phyloP scores from a whole-genome alignment of 2,329 filamentous ascomycete species.

The Hypoxylon sp. region DNA sequence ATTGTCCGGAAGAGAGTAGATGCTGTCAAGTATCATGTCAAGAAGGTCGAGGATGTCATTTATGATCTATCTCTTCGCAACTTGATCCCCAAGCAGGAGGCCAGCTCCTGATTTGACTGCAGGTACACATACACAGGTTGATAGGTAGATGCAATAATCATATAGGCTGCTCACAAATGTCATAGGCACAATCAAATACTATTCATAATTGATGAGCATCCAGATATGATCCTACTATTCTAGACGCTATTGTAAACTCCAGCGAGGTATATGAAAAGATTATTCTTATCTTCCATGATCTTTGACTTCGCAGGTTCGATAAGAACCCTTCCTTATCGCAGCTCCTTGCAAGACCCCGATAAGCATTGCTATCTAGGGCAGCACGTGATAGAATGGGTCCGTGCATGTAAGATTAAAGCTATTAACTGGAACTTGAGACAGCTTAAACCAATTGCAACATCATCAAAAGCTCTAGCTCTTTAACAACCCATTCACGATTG shows the following conservation, averaged over 20 bases:
- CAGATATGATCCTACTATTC: not conserved
- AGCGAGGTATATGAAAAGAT: not conserved
- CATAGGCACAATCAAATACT: not conserved
- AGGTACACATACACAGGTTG: not conserved
- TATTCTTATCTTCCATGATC: not conserved
- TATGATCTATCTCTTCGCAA: constrained; percentile 94
- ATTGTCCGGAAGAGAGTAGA: constrained; percentile 88
- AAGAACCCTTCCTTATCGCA: constrained; percentile 3
- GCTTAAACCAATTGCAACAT: constrained; percentile 13
- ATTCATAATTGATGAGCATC: not conserved
- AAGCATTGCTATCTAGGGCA: not conserved
- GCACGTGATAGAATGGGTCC: not conserved
- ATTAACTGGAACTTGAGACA: constrained; percentile 2
- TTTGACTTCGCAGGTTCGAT: not conserved
- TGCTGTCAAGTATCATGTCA: constrained; percentile 96
- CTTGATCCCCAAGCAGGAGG: constrained; percentile 71
- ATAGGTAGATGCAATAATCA: not conserved
- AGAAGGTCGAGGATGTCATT: constrained; percentile 97
- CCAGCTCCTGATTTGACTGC: constrained; percentile 26
- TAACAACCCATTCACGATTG: constrained; percentile 2
- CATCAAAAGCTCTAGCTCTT: constrained; percentile 3
- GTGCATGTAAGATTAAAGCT: constrained; percentile 1
- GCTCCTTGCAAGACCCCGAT: not conserved
- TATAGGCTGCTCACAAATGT: not conserved
- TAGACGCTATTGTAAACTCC: not conserved